A percentile compares a stretch with the other conserved stretches of the same genome.
Conservation (phyloP, 805 yeast species). For the Suhomyces kilbournensis region DNA sequence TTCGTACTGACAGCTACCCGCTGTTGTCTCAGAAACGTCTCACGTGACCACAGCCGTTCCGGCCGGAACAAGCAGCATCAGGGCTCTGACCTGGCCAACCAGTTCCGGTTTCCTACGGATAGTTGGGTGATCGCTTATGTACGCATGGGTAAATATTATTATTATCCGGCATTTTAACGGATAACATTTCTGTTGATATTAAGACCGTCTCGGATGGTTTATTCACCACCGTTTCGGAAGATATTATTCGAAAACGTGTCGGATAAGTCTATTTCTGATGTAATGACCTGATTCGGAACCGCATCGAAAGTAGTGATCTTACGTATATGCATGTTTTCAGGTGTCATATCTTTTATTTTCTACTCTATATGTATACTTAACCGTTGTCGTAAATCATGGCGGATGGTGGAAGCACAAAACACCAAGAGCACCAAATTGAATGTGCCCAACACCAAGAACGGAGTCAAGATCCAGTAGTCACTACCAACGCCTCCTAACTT, state of each 20-base stretch:
- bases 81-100: background rate
- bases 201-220: no score
- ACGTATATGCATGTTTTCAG: no score
- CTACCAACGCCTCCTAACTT: constrained; percentile 61
- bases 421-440: constrained; percentile 31
- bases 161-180: background rate
- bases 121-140: background rate
- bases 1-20: background rate
- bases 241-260: no score
- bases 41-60: background rate
- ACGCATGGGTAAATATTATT: background rate
- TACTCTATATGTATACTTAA: background rate
- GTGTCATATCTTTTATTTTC: background rate
- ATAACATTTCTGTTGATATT: no score
- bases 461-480: constrained; percentile 55
- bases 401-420: background rate
- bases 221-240: no score
- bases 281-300: no score
- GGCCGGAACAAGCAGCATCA: background rate
- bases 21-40: background rate
- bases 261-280: no score
- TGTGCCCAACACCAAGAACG: constrained; percentile 52
- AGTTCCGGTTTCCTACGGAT: background rate
- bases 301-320: no score
- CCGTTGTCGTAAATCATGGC: background rate